Evolutionary conservation across 768 basidiomycete genomes (phyloP).

Genomic region (Kwoniella bestiolae): DNA sequence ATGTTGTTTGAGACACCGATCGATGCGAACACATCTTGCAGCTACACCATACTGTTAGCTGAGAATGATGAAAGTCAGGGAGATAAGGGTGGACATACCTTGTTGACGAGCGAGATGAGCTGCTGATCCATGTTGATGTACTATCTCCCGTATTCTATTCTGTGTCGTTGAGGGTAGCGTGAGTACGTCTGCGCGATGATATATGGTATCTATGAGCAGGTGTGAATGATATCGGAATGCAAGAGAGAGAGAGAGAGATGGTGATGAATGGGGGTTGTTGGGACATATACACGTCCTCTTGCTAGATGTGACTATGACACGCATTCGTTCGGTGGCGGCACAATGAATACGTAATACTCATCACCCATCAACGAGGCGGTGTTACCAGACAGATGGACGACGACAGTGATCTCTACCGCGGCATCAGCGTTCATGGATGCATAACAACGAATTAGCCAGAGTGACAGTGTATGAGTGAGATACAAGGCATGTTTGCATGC

Average conservation of each 20-base stretch:
- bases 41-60: slow-evolving; percentile 23
- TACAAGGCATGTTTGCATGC: no score
- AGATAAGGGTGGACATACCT: slow-evolving; percentile 42
- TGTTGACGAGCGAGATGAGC: slow-evolving; percentile 59
- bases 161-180: background rate
- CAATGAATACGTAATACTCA: slow-evolving; percentile 2
- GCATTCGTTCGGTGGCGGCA: slow-evolving; percentile 22
- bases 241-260: background rate
- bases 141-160: no score
- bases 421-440: no score
- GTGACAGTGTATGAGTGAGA: no score
- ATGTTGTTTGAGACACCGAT: slow-evolving; percentile 57
- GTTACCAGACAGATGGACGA: no score
- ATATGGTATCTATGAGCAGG: background rate
- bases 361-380: background rate
- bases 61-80: slow-evolving; percentile 1
- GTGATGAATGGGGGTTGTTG: background rate
- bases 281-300: background rate
- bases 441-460: no score
- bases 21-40: slow-evolving; percentile 58
- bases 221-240: background rate
- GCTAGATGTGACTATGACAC: slow-evolving; percentile 12
- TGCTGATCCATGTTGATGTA: slow-evolving; percentile 55
- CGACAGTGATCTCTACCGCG: no score
- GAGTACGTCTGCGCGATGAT: background rate